phyloP scores from a whole-genome alignment of 371 early-diverging fungal species.

The Syncephalastrum contaminatum region DNA sequence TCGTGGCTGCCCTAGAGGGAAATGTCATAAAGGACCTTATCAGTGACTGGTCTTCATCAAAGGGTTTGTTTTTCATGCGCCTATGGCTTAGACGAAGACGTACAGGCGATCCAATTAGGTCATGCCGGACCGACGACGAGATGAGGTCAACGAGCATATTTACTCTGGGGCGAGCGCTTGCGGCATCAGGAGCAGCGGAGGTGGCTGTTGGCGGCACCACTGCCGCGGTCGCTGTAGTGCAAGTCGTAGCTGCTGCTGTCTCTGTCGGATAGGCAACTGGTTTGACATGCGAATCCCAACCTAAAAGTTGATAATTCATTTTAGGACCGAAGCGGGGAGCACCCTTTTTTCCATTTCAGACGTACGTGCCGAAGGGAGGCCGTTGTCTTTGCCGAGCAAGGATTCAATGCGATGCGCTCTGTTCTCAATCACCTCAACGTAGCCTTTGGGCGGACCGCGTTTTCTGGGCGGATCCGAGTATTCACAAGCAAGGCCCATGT shows the following conservation, averaged over 20 bases:
- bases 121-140: too few relatives aligned
- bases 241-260: not conserved
- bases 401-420: slow-evolving; percentile 69
- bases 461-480: slow-evolving; percentile 46
- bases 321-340: too few relatives aligned
- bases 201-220: too few relatives aligned
- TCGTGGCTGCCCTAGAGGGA: slow-evolving; percentile 49
- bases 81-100: slow-evolving; percentile 8
- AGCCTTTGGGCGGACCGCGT: slow-evolving; percentile 76
- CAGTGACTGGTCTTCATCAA: slow-evolving; percentile 29
- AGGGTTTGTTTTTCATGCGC: not conserved
- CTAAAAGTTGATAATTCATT: too few relatives aligned
- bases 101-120: slow-evolving; percentile 16
- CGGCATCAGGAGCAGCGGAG: too few relatives aligned
- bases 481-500: slow-evolving; percentile 35
- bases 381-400: slow-evolving; percentile 33
- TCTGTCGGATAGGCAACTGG: too few relatives aligned
- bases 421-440: slow-evolving; percentile 72
- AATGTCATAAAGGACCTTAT: slow-evolving; percentile 45
- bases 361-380: too few relatives aligned
- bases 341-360: too few relatives aligned
- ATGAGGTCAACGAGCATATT: too few relatives aligned
- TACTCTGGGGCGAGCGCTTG: too few relatives aligned
- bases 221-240: too few relatives aligned
- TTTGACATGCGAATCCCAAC: too few relatives aligned